Conservation (phyloP, 2,329 filamentous ascomycete genomes). For the Sporothrix brunneoviolacea region DNA sequence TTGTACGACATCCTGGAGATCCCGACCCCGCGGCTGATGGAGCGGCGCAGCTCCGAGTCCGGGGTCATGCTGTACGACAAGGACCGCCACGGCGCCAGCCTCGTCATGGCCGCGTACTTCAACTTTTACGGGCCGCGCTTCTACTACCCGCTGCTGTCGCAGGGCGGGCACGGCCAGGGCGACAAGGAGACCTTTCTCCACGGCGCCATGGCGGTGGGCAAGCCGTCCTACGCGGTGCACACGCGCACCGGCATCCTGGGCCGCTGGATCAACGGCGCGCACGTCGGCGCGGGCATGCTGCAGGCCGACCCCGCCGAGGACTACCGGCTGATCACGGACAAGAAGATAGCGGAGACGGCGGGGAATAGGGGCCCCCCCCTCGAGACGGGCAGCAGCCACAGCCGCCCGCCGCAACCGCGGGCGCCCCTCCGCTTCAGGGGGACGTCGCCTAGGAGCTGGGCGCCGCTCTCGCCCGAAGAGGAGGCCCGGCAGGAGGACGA, state of each 20-base stretch:
- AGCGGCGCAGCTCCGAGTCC: constrained; percentile 37
- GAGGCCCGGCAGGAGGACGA: constrained; percentile 3
- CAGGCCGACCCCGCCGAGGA: constrained; percentile 28
- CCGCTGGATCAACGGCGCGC: constrained; percentile 24
- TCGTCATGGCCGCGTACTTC: constrained; percentile 47
- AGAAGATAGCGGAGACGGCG: background rate
- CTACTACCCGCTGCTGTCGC: constrained; percentile 43
- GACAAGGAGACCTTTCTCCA: constrained; percentile 44
- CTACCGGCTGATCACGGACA: constrained; percentile 15
- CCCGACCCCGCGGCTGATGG: constrained; percentile 24
- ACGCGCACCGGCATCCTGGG: constrained; percentile 28
- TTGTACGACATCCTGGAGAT: constrained; percentile 38
- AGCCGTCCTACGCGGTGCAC: constrained; percentile 34
- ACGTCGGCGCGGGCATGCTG: constrained; percentile 23
- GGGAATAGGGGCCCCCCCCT: background rate
- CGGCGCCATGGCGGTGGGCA: constrained; percentile 35
- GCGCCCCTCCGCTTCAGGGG: too few species aligned
- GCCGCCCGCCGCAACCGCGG: too few species aligned
- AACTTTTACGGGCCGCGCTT: constrained; percentile 46
- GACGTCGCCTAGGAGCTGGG: too few species aligned
- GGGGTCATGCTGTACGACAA: constrained; percentile 45
- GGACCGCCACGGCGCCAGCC: constrained; percentile 35
- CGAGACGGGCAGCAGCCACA: background rate
- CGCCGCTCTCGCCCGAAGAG: constrained; percentile 3
- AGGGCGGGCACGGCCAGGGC: constrained; percentile 36